Evolutionary conservation across 768 basidiomycete genomes (phyloP).

Genomic region (Termitomyces sp.): DNA sequence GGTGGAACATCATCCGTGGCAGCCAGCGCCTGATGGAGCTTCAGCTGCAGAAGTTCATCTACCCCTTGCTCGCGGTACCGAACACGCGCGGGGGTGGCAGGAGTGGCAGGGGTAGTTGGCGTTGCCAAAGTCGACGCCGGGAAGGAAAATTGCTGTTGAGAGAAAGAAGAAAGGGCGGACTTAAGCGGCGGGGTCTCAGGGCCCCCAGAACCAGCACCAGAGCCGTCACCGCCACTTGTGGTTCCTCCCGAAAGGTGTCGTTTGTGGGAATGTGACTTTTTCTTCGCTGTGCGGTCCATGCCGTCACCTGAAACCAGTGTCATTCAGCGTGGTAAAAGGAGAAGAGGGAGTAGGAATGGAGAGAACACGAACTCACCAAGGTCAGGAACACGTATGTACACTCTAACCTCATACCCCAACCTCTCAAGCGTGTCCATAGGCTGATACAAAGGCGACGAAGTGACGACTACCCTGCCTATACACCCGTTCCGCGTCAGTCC

Average conservation of each 20-base stretch:
- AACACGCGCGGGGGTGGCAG: conserved; percentile 27
- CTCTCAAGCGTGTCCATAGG: conserved; percentile 67
- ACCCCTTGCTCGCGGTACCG: conserved; percentile 90
- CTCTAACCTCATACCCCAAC: conserved; percentile 69
- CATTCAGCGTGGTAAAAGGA: not conserved
- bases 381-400: conserved; percentile 69
- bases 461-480: conserved; percentile 61
- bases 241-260: conserved; percentile 7
- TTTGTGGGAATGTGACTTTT: conserved; percentile 15
- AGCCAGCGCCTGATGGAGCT: conserved; percentile 82
- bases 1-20: conserved; percentile 59
- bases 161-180: not conserved
- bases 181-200: not conserved
- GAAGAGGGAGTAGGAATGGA: not conserved
- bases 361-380: conserved; percentile 23
- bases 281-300: conserved; percentile 39
- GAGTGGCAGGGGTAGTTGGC: not conserved
- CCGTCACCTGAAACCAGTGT: conserved; percentile 36
- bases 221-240: conserved; percentile 6
- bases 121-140: not conserved
- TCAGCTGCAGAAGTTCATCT: conserved; percentile 90
- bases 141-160: not conserved
- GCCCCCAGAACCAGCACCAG: not conserved
- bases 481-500: not conserved
- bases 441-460: conserved; percentile 82